Evolutionary conservation across 2,329 filamentous ascomycete genomes (phyloP), one percentile per base, ranked within the genome.

Genomic region (Arthrobotrys entomopaga): DNA sequence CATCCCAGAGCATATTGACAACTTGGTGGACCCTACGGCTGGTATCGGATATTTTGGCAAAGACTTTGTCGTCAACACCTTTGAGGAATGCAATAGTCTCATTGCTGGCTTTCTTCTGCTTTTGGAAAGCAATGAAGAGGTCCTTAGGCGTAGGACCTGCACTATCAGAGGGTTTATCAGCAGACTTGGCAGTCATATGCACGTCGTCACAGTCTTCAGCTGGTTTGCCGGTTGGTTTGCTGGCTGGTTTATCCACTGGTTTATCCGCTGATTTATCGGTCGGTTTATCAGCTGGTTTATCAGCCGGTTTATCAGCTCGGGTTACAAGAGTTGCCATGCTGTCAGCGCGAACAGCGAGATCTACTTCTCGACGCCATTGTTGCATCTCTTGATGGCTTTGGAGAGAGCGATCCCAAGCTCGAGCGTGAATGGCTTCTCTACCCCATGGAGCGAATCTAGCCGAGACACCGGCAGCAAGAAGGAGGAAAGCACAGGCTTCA

Each of bases 11-110:
- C 8, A 80, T 82, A 26, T 83, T 82, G 0, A 84, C 78, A 0
- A 80, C 80, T 13, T 84, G 77, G 2, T 84, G 78, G 7, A 84
- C 79, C 10, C 81, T 79, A 63, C 81, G 82, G 67, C 84, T 81
- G 16, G 82, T 77, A 7, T 84, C 81, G 13, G 34, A 43, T 50
- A 69, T 43, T 40, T 69, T 69, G 6, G 56, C 48, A 42, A 48
- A 69, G n/a, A 49, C 56, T 1, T 48, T 49, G 22, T 54, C 48
- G 26, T 56, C 56, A n/a, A 69, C 52, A 8, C 19, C 48, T n/a
- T 61, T 49, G 48, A 69, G 65, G 56, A 61, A 61, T 19, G 46
- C 34, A 16, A 60, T 54, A 16, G 52, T 40, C 38, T 59, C 34
- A 3, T 48, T 24, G 26, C 49, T 22, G 10, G 53, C 49, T 24